Percentiles rank a stretch among this genome's conserved stretches.
phyloP scores from a whole-genome alignment of 2,329 filamentous ascomycete genomes.

The Sarocladium oryzae region DNA sequence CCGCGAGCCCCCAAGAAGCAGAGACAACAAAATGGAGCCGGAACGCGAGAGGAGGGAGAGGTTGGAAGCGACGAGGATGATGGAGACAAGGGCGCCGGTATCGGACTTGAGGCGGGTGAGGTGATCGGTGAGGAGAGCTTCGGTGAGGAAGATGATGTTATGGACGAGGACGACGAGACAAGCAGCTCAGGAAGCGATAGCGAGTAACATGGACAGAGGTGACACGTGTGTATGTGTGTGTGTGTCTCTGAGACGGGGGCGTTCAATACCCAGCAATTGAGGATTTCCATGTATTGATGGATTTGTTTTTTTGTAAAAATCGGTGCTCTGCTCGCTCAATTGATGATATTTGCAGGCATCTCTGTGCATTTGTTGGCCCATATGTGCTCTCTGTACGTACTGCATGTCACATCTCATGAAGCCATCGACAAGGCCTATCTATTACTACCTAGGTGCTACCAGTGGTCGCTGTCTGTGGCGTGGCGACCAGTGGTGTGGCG shows the following conservation, averaged over 20 bases:
- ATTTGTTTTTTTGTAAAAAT: too few species aligned
- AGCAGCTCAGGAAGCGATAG: slow-evolving; percentile 38
- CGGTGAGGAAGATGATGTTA: slow-evolving; percentile 26
- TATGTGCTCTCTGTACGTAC: too few species aligned
- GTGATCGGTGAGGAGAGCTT: slow-evolving; percentile 33
- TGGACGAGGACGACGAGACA: slow-evolving; percentile 26
- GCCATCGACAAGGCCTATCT: too few species aligned
- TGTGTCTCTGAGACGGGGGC: neutral
- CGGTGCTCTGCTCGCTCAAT: too few species aligned
- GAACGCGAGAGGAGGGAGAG: slow-evolving; percentile 27
- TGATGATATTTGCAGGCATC: too few species aligned
- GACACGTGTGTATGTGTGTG: too few species aligned
- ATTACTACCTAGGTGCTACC: too few species aligned
- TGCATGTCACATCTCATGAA: too few species aligned
- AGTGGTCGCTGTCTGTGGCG: too few species aligned
- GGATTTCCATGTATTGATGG: too few species aligned
- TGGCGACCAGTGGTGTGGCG: neutral
- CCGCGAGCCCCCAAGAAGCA: slow-evolving; percentile 2
- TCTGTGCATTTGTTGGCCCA: too few species aligned
- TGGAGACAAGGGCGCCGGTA: slow-evolving; percentile 14
- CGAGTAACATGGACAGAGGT: slow-evolving; percentile 14
- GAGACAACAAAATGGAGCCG: slow-evolving; percentile 16
- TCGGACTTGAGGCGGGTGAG: slow-evolving; percentile 23
- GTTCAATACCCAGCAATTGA: slow-evolving; percentile 2
- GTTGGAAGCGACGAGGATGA: slow-evolving; percentile 23